These are phyloP conservation scores for Cryptomeria japonica DNA, from an alignment of 75 land plant genomes.

Conservation along the genomic window DNA sequence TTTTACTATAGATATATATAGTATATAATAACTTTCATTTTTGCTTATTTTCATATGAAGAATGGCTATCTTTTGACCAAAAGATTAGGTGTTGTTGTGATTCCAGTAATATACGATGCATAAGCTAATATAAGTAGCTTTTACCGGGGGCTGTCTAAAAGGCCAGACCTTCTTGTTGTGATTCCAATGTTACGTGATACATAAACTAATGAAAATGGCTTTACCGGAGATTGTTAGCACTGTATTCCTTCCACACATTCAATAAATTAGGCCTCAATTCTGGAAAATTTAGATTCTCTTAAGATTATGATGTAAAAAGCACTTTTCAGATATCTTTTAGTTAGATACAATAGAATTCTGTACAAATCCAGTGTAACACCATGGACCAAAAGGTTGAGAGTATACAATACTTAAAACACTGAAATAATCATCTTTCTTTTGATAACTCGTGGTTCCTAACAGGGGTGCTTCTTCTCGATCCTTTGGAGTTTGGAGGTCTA, in stretches of 20 bases:
- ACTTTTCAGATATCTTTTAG: no score
- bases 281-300: no score
- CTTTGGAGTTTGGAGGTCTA: slow-evolving; percentile 44
- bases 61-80: not conserved
- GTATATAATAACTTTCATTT: not conserved
- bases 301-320: no score
- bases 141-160: not conserved
- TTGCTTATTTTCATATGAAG: not conserved
- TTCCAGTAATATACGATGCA: not conserved
- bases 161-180: not conserved
- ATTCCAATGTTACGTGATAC: not conserved
- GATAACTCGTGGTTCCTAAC: slow-evolving; percentile 51
- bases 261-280: no score
- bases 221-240: no score
- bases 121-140: not conserved
- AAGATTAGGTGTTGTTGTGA: not conserved
- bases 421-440: slow-evolving; percentile 36
- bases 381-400: no score
- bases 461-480: slow-evolving; percentile 34
- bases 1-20: no score
- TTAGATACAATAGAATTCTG: no score
- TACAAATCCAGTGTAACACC: no score
- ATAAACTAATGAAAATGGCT: not conserved
- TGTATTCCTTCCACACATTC: no score
- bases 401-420: not conserved